Evolutionary conservation across 176 grass and related monocot species (phyloP).

Genomic region (Cenchrus purpureus): DNA sequence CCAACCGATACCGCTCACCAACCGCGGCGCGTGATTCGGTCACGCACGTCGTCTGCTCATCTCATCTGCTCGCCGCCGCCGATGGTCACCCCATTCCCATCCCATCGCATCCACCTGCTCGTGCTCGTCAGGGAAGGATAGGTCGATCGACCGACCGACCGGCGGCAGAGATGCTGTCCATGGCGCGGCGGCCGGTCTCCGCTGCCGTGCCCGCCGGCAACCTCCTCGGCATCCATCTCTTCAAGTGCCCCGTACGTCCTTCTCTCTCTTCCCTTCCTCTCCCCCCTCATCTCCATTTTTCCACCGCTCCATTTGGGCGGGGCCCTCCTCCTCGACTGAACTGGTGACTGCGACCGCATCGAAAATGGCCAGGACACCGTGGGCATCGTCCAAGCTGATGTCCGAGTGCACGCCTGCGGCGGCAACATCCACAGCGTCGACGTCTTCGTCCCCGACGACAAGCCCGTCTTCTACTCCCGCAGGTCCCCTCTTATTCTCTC

Average conservation of each 20-base stretch:
- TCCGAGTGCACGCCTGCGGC: constrained; percentile 89
- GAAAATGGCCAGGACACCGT: constrained; percentile 56
- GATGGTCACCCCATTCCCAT: not conserved
- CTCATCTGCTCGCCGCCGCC: not conserved
- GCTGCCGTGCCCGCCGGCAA: not conserved
- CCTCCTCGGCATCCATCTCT: constrained; percentile 37
- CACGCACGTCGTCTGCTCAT: not conserved
- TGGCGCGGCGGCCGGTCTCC: not conserved
- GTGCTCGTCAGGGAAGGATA: not conserved
- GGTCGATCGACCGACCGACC: not conserved
- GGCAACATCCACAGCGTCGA: constrained; percentile 6
- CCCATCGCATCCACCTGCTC: not conserved
- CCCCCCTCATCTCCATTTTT: not conserved
- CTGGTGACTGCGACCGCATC: too few relatives aligned
- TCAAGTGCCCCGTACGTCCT: constrained; percentile 16
- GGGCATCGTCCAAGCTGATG: constrained; percentile 81
- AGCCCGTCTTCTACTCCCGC: constrained; percentile 80
- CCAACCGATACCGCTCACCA: not conserved
- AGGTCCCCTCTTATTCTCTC: constrained; percentile 39
- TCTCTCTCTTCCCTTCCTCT: too few relatives aligned
- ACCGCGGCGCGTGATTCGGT: not conserved
- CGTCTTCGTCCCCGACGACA: constrained; percentile 85
- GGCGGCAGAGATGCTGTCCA: not conserved
- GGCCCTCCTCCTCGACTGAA: too few relatives aligned
- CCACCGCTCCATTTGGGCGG: too few relatives aligned